Evolutionary conservation across 2,329 filamentous ascomycete genomes (phyloP), one percentile per base, ranked within the genome.

Genomic region (Diaporthe helianthi): DNA sequence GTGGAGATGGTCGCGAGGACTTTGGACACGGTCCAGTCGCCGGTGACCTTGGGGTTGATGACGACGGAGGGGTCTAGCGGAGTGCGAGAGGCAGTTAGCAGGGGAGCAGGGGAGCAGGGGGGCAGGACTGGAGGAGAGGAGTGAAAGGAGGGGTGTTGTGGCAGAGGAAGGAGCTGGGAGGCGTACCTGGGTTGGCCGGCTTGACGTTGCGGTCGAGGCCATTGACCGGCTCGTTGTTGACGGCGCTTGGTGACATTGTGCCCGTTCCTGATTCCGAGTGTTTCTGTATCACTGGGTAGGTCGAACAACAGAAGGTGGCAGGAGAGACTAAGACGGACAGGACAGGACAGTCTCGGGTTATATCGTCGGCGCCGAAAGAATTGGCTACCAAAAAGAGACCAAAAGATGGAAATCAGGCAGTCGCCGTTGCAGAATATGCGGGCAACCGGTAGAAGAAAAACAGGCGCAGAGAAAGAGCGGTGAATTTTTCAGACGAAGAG

Each of bases 1-100:
- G 84, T 79, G 1, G 87, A 83, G 55, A 97, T 85, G 3, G 87
- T 86, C 13, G 86, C 84, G 33, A 96, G 84, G 36, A 92, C 93
- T 73, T 87, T 86, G 65, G 86, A 82, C 6, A 88, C 86, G 0
- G 82, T 80, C 88, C 88, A 90, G 52, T 81, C 77, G 10, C 80
- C 85, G 3, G 79, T 76, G 26, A 87, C 76, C 69, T 82, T 76
- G 44, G 81, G 78, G 9, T 76, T 78, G 4, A 74, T 65, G 6
- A 82, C 79, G 38, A 78, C 68, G 9, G 76, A 79, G 19, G 80
- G 76, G 52, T 82, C 80, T 80, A 46, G 52, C 26, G 2, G 33
- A 15, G 7, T 8, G 22, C 29, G 4, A 24, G 10, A 17, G 10
- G 8, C 7, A 10, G 33, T 33, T 9, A 44, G 36, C n/a, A 8